These are phyloP conservation scores for Triadica sebifera DNA, from an alignment of 345 rosid species.

Conservation along the genomic window DNA sequence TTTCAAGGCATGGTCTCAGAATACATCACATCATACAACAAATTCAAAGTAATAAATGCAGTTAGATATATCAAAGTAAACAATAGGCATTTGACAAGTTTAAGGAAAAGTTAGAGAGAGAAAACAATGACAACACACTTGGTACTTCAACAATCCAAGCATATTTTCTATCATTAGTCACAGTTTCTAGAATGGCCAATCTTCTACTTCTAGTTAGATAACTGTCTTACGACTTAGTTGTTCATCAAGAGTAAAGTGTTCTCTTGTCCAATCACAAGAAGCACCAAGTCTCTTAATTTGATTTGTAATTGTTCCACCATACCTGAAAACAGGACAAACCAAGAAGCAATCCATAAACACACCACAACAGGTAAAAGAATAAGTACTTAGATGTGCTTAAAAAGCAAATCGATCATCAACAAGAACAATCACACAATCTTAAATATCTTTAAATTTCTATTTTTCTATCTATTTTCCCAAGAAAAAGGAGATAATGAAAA, in stretches of 20 bases:
- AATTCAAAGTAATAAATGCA: not conserved
- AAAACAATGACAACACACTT: not conserved
- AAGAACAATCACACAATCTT: not conserved
- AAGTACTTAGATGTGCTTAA: not conserved
- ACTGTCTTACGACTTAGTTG: conserved; percentile 92
- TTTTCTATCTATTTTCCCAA: not conserved
- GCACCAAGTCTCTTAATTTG: conserved; percentile 98
- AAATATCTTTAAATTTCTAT: not conserved
- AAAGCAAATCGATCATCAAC: conserved; percentile 8
- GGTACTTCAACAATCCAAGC: conserved; percentile 4
- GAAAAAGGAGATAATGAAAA: no score
- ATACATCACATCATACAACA: conserved; percentile 5
- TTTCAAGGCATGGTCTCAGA: conserved; percentile 29
- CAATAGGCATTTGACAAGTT: not conserved
- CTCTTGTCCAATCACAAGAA: conserved; percentile 97
- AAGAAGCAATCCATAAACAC: conserved; percentile 8
- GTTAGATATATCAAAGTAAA: not conserved
- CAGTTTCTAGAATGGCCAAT: conserved; percentile 6
- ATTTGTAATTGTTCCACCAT: conserved; percentile 88
- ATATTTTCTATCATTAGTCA: not conserved
- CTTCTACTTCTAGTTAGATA: conserved; percentile 36
- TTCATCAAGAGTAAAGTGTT: conserved; percentile 93
- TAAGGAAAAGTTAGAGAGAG: not conserved
- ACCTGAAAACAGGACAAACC: conserved; percentile 44
- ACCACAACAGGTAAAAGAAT: not conserved